Evolutionary conservation across 2,329 filamentous ascomycete species (phyloP), one percentile per base, ranked within the genome.

Genomic region (Hyphodiscus sp.): DNA sequence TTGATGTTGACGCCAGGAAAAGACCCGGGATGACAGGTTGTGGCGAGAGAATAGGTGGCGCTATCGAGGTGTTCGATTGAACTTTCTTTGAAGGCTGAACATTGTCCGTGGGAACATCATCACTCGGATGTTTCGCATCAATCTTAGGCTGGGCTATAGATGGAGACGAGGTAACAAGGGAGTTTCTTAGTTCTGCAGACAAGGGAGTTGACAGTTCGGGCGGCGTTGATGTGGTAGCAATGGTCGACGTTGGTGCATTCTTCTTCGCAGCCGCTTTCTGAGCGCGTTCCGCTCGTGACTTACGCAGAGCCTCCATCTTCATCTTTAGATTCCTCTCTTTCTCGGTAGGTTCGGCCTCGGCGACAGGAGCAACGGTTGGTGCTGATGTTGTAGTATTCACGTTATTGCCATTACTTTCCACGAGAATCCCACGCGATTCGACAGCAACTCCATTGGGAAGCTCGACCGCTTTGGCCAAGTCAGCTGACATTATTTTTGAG

Each of bases 241-340:
- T 50, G 16, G 50, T 20, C 44, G 47, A 20, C 4, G 51, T 30
- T 16, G 56, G 45, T 1, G 47, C 20, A 44, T 51, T 55, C 50
- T 47, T 61, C 53, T 68, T 65, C 64, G 69, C 61, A 65, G 70
- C 55, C 47, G 68, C 62, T 67, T 73, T 61, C 50, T 67, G 61
- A 20, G 71, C 68, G 15, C 75, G 61, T 50, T 69, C 71, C 63
- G 78, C 74, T 30, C 79, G 73, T 38, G 77, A 73, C 61, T 81
- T 84, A 61, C 83, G 82, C 20, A 94, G 72, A 20, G 86, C 86
- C 55, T 90, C 88, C 65, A 95, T 85, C 61, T 89, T 90, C 65
- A 89, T 81, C 59, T 89, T 83, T 46, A 91, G 76, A 30, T 91
- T 72, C 54, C 77, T 79, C 53, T 89, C 88, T 56, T 88, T 95